These are phyloP conservation scores for Rosa hybrid DNA, from an alignment of 331 rosid species.

Conservation along the genomic window DNA sequence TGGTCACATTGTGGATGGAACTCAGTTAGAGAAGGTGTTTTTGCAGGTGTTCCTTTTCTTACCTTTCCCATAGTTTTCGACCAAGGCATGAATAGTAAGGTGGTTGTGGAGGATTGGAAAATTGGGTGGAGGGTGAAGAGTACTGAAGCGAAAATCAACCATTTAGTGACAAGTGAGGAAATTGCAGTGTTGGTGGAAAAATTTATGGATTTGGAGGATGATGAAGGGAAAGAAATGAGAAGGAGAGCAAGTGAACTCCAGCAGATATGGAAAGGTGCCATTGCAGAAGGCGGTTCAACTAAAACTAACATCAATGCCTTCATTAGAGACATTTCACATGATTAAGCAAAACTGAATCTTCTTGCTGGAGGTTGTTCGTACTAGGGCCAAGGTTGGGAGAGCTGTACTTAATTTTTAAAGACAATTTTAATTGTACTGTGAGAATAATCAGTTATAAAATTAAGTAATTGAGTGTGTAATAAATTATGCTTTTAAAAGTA, in stretches of 20 bases:
- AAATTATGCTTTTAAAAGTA: no score
- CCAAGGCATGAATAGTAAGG: constrained; percentile 34
- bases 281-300: constrained; percentile 36
- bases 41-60: constrained; percentile 46
- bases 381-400: no score
- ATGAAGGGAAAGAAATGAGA: constrained; percentile 33
- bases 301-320: constrained; percentile 26
- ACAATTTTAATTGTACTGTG: no score
- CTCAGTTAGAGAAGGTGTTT: constrained; percentile 44
- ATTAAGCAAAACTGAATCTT: background rate
- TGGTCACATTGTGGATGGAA: constrained; percentile 62
- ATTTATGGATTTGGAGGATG: constrained; percentile 42
- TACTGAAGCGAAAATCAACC: constrained; percentile 10
- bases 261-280: constrained; percentile 16
- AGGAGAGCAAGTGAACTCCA: constrained; percentile 26
- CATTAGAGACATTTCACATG: constrained; percentile 13
- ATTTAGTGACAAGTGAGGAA: constrained; percentile 37
- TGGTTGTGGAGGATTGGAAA: constrained; percentile 49
- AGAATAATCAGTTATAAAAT: no score
- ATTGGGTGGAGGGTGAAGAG: constrained; percentile 47
- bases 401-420: no score
- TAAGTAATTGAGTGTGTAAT: no score
- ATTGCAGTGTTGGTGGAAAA: constrained; percentile 32
- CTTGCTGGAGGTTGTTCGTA: no score
- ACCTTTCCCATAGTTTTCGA: constrained; percentile 49